Evolutionary conservation across 192 early-diverging fungal species (phyloP), one percentile per base, ranked within the genome.

Genomic region (Podila verticillata): DNA sequence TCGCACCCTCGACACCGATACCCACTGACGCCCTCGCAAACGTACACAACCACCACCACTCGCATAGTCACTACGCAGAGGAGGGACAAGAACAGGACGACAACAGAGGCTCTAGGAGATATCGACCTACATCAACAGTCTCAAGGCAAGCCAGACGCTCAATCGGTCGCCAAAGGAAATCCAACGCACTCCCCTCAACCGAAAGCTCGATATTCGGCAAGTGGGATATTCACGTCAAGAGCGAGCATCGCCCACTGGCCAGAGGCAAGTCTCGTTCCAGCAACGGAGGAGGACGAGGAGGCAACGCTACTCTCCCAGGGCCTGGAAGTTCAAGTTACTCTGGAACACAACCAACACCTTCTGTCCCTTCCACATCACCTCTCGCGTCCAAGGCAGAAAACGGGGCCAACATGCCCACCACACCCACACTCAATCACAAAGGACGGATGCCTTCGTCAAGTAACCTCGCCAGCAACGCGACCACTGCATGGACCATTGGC

Each of bases 201-300:
- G 69, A 68, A 1, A 65, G 58, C 12, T 34, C 68, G 1, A 78
- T 78, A 31, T 78, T 66, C 49, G 74, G 74, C 17, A 56, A 66
- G 17, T 78, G 74, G 74, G 68, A 78, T 20, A 66, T 78, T 36
- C 49, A 54, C 29, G 26, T 78, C 31, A 78, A 78, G 48, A 54
- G 39, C 48, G 74, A 78, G 49, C 34, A 47, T 28, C 68, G 63
- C 7, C 48, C 65, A n/a, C 57, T 57, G 8, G 39, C 26, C 26
- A 62, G 63, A 66, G 57, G 19, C 0, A 70, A 66, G 63, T 56
- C 68, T 57, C 58, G 48, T 56, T 32, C 15, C 20, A 48, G 26
- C 32, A 57, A 49, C 32, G 61, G 56, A 30, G 67, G 24, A 30
- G 20, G 28, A 6, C 39, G 57, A 26, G 24, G 63, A 56, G 64